A percentile compares a stretch with the other conserved stretches of the same genome.
Conservation (phyloP, 257 asterid species). For the Rhazya stricta region DNA sequence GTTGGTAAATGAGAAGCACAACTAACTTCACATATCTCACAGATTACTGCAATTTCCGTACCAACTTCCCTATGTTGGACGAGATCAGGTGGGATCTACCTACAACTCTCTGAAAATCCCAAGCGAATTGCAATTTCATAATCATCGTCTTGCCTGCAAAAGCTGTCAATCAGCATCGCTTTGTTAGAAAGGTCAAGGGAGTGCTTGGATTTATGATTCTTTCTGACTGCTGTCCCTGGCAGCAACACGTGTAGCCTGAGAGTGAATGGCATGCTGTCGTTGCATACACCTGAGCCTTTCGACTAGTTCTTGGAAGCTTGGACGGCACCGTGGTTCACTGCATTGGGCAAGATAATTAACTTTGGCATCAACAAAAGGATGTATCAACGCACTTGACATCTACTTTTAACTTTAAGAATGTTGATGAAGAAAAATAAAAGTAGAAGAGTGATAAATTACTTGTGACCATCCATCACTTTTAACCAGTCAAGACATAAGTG, state of each 20-base stretch:
- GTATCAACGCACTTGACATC: neutral
- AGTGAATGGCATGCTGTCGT: conserved; percentile 42
- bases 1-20: neutral
- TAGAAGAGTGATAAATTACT: neutral
- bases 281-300: conserved; percentile 70
- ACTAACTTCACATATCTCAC: conserved; percentile 11
- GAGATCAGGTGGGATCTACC: neutral
- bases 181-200: neutral
- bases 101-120: conserved; percentile 14
- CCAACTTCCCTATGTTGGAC: conserved; percentile 10
- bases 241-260: conserved; percentile 51
- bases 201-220: conserved; percentile 25
- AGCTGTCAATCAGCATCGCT: neutral
- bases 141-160: neutral
- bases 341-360: conserved; percentile 18
- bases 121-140: conserved; percentile 9
- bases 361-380: neutral
- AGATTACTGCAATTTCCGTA: conserved; percentile 5
- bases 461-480: neutral
- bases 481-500: neutral
- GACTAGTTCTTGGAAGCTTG: conserved; percentile 69
- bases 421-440: neutral
- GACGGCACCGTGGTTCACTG: conserved; percentile 75
- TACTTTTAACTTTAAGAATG: neutral
- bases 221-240: conserved; percentile 44